Conservation (phyloP, 2,329 filamentous ascomycete genomes). For the Aureobasidium sp. region DNA sequence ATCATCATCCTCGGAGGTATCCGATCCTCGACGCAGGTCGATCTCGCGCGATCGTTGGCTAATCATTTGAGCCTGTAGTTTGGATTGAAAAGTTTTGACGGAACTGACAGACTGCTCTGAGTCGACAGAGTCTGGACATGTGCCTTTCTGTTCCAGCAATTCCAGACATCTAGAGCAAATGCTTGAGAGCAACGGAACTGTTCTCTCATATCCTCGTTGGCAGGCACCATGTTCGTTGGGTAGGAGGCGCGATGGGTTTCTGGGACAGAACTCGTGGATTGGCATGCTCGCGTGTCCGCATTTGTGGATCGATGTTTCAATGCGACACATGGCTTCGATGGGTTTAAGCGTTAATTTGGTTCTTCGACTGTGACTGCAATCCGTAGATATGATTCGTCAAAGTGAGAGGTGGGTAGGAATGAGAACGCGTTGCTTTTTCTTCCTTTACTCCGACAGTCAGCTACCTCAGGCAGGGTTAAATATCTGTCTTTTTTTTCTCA, state of each 20-base stretch:
- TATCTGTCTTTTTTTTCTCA: background rate
- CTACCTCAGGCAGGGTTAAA: background rate
- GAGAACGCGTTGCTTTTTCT: background rate
- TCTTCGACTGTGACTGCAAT: background rate
- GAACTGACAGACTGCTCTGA: background rate
- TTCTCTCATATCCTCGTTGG: background rate
- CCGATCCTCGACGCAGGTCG: background rate
- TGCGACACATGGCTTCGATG: slow-evolving; percentile 1
- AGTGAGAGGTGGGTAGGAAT: background rate
- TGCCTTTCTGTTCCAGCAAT: background rate
- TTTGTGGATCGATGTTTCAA: slow-evolving; percentile 4
- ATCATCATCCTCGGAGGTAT: background rate
- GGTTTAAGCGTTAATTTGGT: background rate
- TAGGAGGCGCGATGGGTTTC: background rate
- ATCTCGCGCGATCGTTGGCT: background rate
- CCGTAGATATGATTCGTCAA: background rate
- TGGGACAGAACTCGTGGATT: slow-evolving; percentile 8
- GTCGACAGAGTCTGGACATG: background rate
- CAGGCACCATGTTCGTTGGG: slow-evolving; percentile 5
- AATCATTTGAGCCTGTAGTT: background rate
- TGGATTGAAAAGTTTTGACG: background rate
- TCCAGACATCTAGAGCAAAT: background rate
- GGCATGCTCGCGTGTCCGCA: slow-evolving; percentile 10
- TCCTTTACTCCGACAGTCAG: background rate
- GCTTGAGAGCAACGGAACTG: background rate